Evolutionary conservation across 116 monocot species (phyloP).

Genomic region (Phalaenopsis hybrid): DNA sequence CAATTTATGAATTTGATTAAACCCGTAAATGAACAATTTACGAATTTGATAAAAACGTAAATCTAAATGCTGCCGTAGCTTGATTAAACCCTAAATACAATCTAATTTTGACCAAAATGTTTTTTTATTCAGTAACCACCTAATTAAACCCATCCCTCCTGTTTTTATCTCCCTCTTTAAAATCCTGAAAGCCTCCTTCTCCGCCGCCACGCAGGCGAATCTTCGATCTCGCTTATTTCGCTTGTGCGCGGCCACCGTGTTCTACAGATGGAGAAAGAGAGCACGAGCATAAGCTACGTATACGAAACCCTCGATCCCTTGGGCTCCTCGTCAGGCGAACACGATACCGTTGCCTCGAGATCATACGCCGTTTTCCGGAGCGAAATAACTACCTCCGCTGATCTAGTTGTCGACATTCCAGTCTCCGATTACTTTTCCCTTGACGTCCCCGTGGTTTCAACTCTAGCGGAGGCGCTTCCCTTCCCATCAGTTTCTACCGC

Average conservation of each 20-base stretch:
- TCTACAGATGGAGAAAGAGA: not conserved
- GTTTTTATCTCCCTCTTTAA: not conserved
- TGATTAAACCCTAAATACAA: too few species aligned
- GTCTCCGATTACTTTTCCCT: conserved; percentile 77
- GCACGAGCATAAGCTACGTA: conserved; percentile 13
- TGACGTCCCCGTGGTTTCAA: conserved; percentile 20
- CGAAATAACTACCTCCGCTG: conserved; percentile 34
- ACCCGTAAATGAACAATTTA: too few species aligned
- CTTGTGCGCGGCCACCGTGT: too few species aligned
- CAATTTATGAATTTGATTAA: too few species aligned
- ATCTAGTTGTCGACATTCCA: conserved; percentile 22
- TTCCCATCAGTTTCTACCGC: not conserved
- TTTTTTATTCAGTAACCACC: too few species aligned
- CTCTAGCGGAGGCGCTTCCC: conserved; percentile 1
- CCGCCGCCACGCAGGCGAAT: not conserved
- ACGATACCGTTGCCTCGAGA: conserved; percentile 8
- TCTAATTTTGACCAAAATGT: too few species aligned
- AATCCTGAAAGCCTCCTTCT: not conserved
- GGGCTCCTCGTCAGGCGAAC: conserved; percentile 7
- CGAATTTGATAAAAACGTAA: too few species aligned
- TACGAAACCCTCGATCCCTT: conserved; percentile 67
- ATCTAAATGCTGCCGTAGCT: too few species aligned
- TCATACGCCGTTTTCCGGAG: conserved; percentile 60
- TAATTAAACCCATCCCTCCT: not conserved
- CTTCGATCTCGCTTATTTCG: too few species aligned